These are phyloP conservation scores for Boletus tylopilopsis DNA, from an alignment of 768 basidiomycete genomes.

Conservation along the genomic window DNA sequence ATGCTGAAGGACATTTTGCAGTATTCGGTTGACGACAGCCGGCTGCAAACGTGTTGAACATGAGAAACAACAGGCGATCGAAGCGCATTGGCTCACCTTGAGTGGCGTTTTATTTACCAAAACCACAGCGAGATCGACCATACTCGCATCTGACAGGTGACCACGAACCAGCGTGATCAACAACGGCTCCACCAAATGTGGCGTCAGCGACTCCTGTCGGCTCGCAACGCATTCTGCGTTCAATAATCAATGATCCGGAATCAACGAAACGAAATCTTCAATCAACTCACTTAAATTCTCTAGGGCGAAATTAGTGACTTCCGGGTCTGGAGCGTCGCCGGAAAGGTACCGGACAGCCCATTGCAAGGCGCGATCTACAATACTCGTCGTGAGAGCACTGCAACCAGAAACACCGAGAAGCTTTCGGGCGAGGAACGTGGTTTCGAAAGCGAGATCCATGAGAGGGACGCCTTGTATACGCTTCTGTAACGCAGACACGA, in stretches of 20 bases:
- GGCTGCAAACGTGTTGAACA: conserved; percentile 41
- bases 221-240: conserved; percentile 11
- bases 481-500: conserved; percentile 23
- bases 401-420: conserved; percentile 24
- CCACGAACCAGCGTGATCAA: conserved; percentile 60
- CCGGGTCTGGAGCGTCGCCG: conserved; percentile 26
- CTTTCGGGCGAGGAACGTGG: conserved; percentile 32
- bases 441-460: conserved; percentile 27
- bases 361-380: conserved; percentile 48
- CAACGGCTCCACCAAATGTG: conserved; percentile 68
- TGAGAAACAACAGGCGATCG: background rate
- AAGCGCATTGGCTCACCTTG: conserved; percentile 50
- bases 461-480: conserved; percentile 26
- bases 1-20: conserved; percentile 76
- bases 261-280: background rate
- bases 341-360: conserved; percentile 51
- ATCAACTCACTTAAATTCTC: conserved; percentile 38
- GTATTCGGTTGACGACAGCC: conserved; percentile 62
- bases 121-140: conserved; percentile 42
- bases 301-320: conserved; percentile 21
- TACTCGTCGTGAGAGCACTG: conserved; percentile 21
- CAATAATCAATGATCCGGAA: background rate
- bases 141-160: conserved; percentile 42
- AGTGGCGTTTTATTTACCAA: conserved; percentile 43
- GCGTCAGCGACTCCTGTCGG: conserved; percentile 32